Conservation (phyloP, 1,139 yeast species). For the Candida sp. region DNA sequence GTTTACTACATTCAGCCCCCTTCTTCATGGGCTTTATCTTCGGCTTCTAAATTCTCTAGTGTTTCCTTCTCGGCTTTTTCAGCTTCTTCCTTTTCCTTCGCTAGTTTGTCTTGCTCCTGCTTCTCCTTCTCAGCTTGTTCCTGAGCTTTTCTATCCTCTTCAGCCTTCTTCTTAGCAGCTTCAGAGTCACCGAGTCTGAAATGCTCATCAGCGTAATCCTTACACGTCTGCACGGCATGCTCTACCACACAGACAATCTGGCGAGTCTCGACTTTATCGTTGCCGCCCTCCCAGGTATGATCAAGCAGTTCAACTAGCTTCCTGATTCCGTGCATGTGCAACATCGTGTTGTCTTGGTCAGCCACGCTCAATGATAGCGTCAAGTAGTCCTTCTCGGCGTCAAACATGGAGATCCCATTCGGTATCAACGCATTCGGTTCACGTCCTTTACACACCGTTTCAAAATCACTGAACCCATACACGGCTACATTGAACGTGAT, state of each 20-base stretch:
- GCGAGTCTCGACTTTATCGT: background rate
- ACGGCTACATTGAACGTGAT: slow-evolving; percentile 37
- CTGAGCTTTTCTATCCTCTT: background rate
- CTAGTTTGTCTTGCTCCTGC: background rate
- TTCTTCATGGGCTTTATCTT: background rate
- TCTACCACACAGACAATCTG: slow-evolving; percentile 21
- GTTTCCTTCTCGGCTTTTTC: background rate
- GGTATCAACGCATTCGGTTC: slow-evolving; percentile 40
- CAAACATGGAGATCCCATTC: slow-evolving; percentile 26
- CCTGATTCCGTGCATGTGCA: slow-evolving; percentile 24
- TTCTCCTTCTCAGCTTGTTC: slow-evolving; percentile 2
- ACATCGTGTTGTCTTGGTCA: slow-evolving; percentile 36
- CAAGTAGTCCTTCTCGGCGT: slow-evolving; percentile 24
- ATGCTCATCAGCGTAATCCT: slow-evolving; percentile 19
- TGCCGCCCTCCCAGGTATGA: slow-evolving; percentile 5
- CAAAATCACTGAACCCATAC: slow-evolving; percentile 33
- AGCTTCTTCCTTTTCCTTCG: background rate
- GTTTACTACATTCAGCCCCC: too few relatives aligned
- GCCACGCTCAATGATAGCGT: slow-evolving; percentile 37
- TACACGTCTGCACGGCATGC: slow-evolving; percentile 21
- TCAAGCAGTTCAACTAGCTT: slow-evolving; percentile 6
- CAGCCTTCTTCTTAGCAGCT: slow-evolving; percentile 1
- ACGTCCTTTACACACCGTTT: slow-evolving; percentile 23
- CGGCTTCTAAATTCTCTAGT: background rate
- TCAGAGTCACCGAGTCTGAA: slow-evolving; percentile 9